Evolutionary conservation across 2,329 filamentous ascomycete genomes (phyloP).

Genomic region (Neobulgaria alba): DNA sequence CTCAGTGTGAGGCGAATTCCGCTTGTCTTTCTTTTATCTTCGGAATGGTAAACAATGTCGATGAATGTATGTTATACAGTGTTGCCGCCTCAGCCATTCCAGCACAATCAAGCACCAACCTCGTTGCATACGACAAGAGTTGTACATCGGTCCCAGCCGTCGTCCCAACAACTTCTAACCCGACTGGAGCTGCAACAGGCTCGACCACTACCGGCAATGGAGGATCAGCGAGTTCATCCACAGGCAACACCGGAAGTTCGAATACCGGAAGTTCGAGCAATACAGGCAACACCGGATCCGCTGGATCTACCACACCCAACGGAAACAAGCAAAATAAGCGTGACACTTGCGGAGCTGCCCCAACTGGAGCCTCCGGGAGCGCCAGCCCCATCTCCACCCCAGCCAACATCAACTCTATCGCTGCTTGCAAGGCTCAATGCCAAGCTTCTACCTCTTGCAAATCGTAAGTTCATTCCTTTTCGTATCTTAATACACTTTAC

Average conservation of each 20-base stretch:
- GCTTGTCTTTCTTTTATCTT: constrained; percentile 13
- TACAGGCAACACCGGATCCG: not conserved
- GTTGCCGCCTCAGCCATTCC: constrained; percentile 11
- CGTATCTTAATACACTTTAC: no score
- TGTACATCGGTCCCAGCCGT: constrained; percentile 8
- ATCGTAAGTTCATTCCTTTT: not conserved
- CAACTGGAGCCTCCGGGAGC: constrained; percentile 1
- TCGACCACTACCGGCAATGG: not conserved
- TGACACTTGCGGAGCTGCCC: constrained; percentile 5
- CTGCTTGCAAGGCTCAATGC: not conserved
- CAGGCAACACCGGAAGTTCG: not conserved
- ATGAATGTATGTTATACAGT: constrained; percentile 13
- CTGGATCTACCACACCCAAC: not conserved
- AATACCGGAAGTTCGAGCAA: not conserved
- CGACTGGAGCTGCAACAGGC: not conserved
- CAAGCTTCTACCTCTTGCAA: not conserved
- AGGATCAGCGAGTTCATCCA: not conserved
- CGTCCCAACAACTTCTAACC: constrained; percentile 10
- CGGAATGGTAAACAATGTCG: constrained; percentile 7
- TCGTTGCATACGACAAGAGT: constrained; percentile 9
- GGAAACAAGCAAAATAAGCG: not conserved
- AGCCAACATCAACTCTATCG: not conserved
- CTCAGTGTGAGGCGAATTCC: constrained; percentile 7
- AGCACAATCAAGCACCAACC: constrained; percentile 6
- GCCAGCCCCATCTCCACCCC: not conserved